Percentiles rank a stretch among this genome's conserved stretches.
Evolutionary conservation across 192 early-diverging fungal species (phyloP).

Genomic region (Allomyces javanicus): DNA sequence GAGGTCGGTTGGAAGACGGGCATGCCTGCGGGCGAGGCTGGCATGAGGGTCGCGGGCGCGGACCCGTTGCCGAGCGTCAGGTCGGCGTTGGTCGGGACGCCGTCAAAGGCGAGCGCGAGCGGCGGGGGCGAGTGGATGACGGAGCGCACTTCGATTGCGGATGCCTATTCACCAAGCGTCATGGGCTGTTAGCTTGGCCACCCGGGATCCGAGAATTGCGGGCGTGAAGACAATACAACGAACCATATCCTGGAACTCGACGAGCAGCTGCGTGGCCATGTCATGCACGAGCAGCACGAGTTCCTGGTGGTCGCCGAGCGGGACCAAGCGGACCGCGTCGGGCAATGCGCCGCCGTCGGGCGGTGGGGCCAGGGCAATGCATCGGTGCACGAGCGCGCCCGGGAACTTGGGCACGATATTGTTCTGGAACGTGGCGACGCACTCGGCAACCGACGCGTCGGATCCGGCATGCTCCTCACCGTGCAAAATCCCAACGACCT

Average conservation of each 20-base stretch:
- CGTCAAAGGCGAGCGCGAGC: not conserved
- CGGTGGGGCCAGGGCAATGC: too few species aligned
- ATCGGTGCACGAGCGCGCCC: not conserved
- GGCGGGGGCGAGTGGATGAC: not conserved
- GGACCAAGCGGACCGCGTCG: too few species aligned
- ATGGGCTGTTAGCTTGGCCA: not conserved
- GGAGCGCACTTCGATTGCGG: not conserved
- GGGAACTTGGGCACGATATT: not conserved
- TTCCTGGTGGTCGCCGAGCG: not conserved
- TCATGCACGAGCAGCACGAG: not conserved
- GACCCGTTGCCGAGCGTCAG: not conserved
- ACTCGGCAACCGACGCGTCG: not conserved
- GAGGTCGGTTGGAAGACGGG: not conserved
- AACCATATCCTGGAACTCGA: not conserved
- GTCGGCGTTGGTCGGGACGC: not conserved
- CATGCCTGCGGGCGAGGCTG: not conserved
- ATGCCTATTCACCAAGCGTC: not conserved
- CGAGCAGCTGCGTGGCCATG: not conserved
- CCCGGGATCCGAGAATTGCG: not conserved
- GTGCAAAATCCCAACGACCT: not conserved
- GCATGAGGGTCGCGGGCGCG: not conserved
- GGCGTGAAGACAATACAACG: not conserved
- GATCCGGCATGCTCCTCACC: not conserved
- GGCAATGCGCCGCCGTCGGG: too few species aligned
- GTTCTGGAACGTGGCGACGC: not conserved